Evolutionary conservation across 768 basidiomycete species (phyloP).

Genomic region (Jaapia argillacea): DNA sequence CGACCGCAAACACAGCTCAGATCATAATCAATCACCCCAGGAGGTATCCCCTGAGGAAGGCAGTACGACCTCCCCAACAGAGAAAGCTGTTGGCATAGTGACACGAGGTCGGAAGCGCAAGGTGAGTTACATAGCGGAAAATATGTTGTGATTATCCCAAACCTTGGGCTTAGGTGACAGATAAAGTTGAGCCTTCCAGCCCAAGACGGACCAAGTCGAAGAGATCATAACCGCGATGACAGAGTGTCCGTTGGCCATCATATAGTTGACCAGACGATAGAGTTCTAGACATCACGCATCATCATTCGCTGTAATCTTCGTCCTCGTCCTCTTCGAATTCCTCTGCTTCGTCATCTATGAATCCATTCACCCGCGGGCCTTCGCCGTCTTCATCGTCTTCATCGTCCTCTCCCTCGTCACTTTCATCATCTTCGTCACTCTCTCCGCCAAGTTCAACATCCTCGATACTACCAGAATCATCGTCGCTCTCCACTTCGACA

Average conservation of each 20-base stretch:
- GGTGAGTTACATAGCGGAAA: neutral
- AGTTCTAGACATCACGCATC: too few species aligned
- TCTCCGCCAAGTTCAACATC: slow-evolving; percentile 67
- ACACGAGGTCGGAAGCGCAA: neutral
- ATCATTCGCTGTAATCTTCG: slow-evolving; percentile 8
- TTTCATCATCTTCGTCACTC: slow-evolving; percentile 41
- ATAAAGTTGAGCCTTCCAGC: too few species aligned
- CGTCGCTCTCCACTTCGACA: slow-evolving; percentile 50
- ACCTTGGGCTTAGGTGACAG: too few species aligned
- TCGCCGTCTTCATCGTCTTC: slow-evolving; percentile 30
- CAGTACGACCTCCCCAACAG: neutral
- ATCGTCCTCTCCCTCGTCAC: slow-evolving; percentile 34
- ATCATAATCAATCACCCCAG: too few species aligned
- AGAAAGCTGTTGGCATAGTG: neutral
- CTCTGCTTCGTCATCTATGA: slow-evolving; percentile 57
- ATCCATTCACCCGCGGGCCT: slow-evolving; percentile 33
- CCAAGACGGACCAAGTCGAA: too few species aligned
- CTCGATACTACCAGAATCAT: slow-evolving; percentile 68
- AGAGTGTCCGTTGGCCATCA: too few species aligned
- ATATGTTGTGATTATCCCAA: too few species aligned
- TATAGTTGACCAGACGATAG: too few species aligned
- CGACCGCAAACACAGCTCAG: too few species aligned
- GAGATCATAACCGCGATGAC: too few species aligned
- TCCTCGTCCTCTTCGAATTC: slow-evolving; percentile 43
- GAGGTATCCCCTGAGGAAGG: neutral